Conservation (phyloP, 768 basidiomycete genomes). For the Gymnopilus dilepis region DNA sequence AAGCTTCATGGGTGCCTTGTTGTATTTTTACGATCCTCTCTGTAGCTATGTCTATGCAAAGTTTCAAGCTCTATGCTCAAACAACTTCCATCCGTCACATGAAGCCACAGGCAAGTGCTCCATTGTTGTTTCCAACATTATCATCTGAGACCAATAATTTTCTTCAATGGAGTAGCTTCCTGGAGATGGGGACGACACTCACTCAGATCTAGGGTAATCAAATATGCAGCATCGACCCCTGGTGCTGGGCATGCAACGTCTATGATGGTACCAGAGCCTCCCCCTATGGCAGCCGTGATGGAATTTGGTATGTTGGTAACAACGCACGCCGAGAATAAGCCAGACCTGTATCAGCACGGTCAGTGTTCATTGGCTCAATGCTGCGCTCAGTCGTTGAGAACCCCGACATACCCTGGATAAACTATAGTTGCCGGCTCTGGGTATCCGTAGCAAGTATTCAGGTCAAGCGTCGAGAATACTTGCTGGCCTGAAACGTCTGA, state of each 20-base stretch:
- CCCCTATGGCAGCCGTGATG: not conserved
- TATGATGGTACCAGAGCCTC: constrained; percentile 5
- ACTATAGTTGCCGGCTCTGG: not conserved
- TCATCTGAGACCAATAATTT: too few relatives aligned
- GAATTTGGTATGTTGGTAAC: constrained; percentile 2
- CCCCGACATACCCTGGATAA: constrained; percentile 1
- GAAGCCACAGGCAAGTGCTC: constrained; percentile 7
- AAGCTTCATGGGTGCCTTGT: too few relatives aligned
- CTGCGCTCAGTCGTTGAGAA: too few relatives aligned
- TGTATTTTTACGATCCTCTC: too few relatives aligned
- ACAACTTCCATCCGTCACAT: not conserved
- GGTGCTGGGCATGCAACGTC: not conserved
- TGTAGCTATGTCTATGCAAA: too few relatives aligned
- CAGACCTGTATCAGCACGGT: too few relatives aligned
- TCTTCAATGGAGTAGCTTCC: too few relatives aligned
- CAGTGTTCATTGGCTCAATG: too few relatives aligned
- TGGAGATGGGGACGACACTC: too few relatives aligned
- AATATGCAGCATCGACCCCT: not conserved
- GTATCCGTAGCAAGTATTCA: constrained; percentile 9
- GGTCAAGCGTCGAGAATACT: constrained; percentile 1
- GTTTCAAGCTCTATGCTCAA: too few relatives aligned
- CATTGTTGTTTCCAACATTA: constrained; percentile 5
- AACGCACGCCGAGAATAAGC: not conserved
- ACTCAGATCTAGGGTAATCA: constrained; percentile 6
- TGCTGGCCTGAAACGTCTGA: not conserved